A percentile compares a stretch with the other conserved stretches of the same genome.
phyloP scores from a whole-genome alignment of 139 green algal genomes.

The Edaphochlamys debaryana region DNA sequence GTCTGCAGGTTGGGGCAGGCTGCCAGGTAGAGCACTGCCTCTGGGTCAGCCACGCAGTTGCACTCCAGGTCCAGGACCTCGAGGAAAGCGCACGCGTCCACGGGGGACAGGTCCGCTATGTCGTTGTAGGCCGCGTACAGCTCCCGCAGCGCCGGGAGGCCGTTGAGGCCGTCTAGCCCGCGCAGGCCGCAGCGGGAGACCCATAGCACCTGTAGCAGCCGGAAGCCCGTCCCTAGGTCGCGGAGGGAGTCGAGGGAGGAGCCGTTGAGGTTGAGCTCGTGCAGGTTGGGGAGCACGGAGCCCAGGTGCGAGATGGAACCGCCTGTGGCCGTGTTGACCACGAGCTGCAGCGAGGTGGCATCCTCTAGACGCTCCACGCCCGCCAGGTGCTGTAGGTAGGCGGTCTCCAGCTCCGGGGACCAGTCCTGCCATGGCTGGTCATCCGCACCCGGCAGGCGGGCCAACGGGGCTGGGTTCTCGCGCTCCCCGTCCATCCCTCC shows the following conservation, averaged over 20 bases:
- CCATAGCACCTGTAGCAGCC: constrained; percentile 53
- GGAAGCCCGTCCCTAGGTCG: constrained; percentile 62
- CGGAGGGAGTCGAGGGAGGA: constrained; percentile 53
- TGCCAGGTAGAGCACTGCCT: constrained; percentile 22
- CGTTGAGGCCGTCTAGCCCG: constrained; percentile 39
- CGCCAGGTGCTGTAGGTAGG: constrained; percentile 49
- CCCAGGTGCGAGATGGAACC: constrained; percentile 56
- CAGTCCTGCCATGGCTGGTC: constrained; percentile 7
- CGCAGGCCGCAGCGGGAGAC: constrained; percentile 48
- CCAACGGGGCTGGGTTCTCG: constrained; percentile 26
- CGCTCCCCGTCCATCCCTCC: constrained; percentile 39
- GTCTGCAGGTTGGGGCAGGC: constrained; percentile 45
- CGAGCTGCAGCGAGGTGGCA: constrained; percentile 30
- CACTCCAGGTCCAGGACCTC: constrained; percentile 59
- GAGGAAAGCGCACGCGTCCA: constrained; percentile 45
- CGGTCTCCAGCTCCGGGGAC: constrained; percentile 20
- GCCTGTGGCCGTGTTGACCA: constrained; percentile 42
- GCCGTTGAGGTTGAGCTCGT: constrained; percentile 64
- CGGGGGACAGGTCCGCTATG: constrained; percentile 50
- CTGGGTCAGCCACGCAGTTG: constrained; percentile 49
- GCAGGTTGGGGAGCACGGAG: constrained; percentile 47
- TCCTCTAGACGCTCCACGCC: constrained; percentile 46
- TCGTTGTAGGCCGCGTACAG: constrained; percentile 65
- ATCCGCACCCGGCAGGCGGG: neutral
- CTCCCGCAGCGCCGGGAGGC: constrained; percentile 53